These are phyloP conservation scores for Coemansia sp. DNA, from an alignment of 192 early-diverging fungal genomes.

Conservation along the genomic window DNA sequence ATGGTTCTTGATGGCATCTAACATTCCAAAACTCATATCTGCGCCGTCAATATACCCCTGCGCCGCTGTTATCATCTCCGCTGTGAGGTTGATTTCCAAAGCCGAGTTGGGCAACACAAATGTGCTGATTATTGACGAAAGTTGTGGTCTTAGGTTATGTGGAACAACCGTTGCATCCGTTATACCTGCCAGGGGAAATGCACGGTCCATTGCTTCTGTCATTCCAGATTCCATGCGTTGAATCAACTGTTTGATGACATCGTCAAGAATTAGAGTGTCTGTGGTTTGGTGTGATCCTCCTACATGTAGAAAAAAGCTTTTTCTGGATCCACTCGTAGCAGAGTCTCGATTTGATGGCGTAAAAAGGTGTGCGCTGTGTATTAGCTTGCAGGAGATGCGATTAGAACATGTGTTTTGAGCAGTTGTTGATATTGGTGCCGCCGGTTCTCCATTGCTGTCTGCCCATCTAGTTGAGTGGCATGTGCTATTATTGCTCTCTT, in stretches of 20 bases:
- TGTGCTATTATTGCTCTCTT: neutral
- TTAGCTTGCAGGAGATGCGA: neutral
- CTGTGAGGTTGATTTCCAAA: conserved; percentile 25
- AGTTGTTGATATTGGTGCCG: neutral
- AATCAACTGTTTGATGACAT: neutral
- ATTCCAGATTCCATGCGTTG: conserved; percentile 23
- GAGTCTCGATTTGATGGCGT: neutral
- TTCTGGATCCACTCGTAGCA: neutral
- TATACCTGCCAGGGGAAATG: conserved; percentile 17
- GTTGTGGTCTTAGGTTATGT: conserved; percentile 20
- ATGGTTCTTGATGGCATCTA: conserved; percentile 29
- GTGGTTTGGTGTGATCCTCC: neutral
- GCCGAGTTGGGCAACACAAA: conserved; percentile 35
- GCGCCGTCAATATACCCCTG: conserved; percentile 22
- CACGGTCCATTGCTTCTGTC: conserved; percentile 16
- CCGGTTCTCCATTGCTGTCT: neutral
- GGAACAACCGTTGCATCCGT: conserved; percentile 12
- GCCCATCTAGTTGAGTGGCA: neutral
- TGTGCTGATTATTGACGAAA: conserved; percentile 26
- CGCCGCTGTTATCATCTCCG: conserved; percentile 4
- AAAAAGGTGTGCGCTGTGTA: neutral
- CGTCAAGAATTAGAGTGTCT: neutral
- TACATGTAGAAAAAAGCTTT: neutral
- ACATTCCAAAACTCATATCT: conserved; percentile 16
- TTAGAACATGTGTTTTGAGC: neutral